Evolutionary conservation across 139 green algal species (phyloP), one percentile per base, ranked within the genome.

Genomic region (Ettlia oleoabundans): DNA sequence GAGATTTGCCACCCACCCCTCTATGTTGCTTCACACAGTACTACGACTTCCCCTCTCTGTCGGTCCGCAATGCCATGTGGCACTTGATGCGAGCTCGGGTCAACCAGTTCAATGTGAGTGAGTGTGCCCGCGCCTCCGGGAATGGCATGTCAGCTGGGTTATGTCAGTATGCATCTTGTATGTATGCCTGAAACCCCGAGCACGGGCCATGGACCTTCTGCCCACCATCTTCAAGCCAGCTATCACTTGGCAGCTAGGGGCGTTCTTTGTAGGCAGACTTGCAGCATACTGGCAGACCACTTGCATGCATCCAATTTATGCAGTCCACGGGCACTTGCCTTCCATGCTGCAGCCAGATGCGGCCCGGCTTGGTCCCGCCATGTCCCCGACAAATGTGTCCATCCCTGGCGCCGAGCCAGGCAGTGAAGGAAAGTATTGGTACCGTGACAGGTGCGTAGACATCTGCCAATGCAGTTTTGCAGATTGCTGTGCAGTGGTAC

Each of bases 31-130:
- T n/a, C n/a, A n/a, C n/a, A 37, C 73, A 80, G 73, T 80, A 80
- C 15, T 80, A 80, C 37, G 73, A 80, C 37, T 80, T 80, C 35
- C 73, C 73, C 8, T 52, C 73, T 0, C 47, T 80, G 53, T 80
- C 73, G 2, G 53, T 80, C 10, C 73, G 73, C 18, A 40, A 40
- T 8, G 73, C 73, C 2, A 80, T 80, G 73, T 80, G 73, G 73
- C 73, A 80, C 35, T 52, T 80, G 19, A 80, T 80, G 73, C 73
- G 73, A 3, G 52, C 73, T 0, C 37, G 73, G 4, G 73, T 80
- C 0, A 26, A n/a, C 35, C 73, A 80, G 37, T 80, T 80, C 53
- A 80, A 80, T 10, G 73, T 80, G 43, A 77, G 70, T 9, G 32
- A n/a, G n/a, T n/a, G n/a, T n/a, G n/a, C n/a, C n/a, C n/a, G n/a